phyloP scores from a whole-genome alignment of 2,329 filamentous ascomycete genomes.

The Monascus ruber region DNA sequence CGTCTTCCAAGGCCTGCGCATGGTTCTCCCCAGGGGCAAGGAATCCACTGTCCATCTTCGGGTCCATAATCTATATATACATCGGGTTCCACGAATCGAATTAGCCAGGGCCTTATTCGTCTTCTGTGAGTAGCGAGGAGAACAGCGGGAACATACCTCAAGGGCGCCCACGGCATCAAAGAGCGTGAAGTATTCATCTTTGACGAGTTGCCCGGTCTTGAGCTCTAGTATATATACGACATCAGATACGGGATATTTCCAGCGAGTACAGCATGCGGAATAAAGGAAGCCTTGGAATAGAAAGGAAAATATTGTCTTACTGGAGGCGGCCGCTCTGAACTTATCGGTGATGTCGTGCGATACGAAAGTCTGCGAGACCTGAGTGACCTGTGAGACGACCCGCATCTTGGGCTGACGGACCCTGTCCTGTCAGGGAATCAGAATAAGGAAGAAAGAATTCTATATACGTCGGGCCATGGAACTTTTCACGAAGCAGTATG shows the following conservation, averaged over 20 bases:
- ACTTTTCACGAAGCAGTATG: too few species aligned
- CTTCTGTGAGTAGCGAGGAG: conserved; percentile 1
- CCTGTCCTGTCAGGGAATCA: conserved; percentile 25
- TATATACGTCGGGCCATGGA: too few species aligned
- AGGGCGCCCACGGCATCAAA: conserved; percentile 81
- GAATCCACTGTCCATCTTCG: conserved; percentile 96
- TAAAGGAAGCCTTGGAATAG: background rate
- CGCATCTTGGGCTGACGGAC: conserved; percentile 19
- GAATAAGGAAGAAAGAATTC: conserved; percentile 4
- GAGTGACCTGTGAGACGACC: conserved; percentile 5
- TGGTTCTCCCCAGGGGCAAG: conserved; percentile 56
- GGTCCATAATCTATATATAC: conserved; percentile 83
- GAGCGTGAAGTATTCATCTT: conserved; percentile 87
- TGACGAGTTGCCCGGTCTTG: conserved; percentile 69
- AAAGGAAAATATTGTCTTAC: conserved; percentile 20
- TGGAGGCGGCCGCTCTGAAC: conserved; percentile 41
- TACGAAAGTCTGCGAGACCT: conserved; percentile 23
- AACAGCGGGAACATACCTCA: conserved; percentile 35
- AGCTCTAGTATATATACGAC: conserved; percentile 47
- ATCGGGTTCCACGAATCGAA: background rate
- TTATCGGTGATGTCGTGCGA: conserved; percentile 45
- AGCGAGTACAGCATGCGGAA: background rate
- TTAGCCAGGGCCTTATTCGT: background rate
- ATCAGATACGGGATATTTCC: background rate
- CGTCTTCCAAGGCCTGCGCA: conserved; percentile 57